Base-by-base conservation (phyloP, 768 basidiomycete genomes). In the Lanmaoa rubissima region DNA sequence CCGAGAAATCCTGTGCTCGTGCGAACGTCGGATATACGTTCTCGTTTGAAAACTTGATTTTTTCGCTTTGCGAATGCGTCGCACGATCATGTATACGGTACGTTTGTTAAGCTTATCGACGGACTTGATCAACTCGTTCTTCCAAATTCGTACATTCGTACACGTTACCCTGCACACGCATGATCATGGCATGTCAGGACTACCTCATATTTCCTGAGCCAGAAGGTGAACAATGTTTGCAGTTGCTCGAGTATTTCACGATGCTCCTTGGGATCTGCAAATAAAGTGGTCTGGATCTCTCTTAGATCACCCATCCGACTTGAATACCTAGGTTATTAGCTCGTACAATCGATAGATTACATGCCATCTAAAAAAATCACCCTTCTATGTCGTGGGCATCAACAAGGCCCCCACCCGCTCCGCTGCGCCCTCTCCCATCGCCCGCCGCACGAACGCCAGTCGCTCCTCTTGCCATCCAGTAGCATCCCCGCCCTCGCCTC, bases 391-490 rank as follows among this genome's bases (percentile, higher is more conserved):
- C n/a, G 17, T 6, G 5, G 36, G 38, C 46, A 48, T 31, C 40
- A 67, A 56, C 38, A 69, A 40, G 1, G 48, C 26, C 32, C 19
- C 32, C n/a, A 68, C 53, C n/a, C 55, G 60, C 26, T 62, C 62
- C 28, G 46, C 60, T 2, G 48, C 52, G 10, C 31, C 50, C 0
- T 58, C 50, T 4, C 60, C 60, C 48, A 61, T 53, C 17, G 40
- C 38, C 36, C 31, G 58, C 13, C 46, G 48, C 26, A 71, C 63
- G 13, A 61, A 61, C 11, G 32, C 55, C 8, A 64, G 26, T 31
- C 69, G 64, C 24, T 49, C 61, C 35, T 11, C 55, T 44, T 55
- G 58, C 59, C 70, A 62, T 11, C 40, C 46, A 19, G 17, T 17
- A 5, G 4, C 21, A 26, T 28, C 47, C 43, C 2, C 38, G 8